A percentile compares a stretch with the other conserved stretches of the same genome.
These are phyloP conservation scores for Ophiocordyceps camponoti-saundersi DNA, from an alignment of 2,329 filamentous ascomycete genomes.

Conservation along the genomic window DNA sequence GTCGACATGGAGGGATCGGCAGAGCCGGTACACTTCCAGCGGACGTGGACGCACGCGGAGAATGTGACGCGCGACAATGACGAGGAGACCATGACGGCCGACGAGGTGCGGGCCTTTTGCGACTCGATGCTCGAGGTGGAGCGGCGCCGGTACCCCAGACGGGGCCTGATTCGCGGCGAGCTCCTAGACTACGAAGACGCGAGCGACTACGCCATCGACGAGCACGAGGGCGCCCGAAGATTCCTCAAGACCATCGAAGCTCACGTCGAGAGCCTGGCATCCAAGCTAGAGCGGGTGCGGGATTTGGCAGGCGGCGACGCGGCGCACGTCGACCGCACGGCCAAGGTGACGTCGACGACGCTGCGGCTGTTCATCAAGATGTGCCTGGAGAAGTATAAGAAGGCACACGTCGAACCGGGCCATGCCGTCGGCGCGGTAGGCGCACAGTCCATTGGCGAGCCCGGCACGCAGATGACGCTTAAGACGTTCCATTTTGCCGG, in stretches of 20 bases:
- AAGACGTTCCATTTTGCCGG: constrained; percentile 99
- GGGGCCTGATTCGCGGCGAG: constrained; percentile 39
- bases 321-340: constrained; percentile 48
- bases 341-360: constrained; percentile 65
- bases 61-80: constrained; percentile 82
- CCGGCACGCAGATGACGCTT: constrained; percentile 96
- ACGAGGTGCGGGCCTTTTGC: constrained; percentile 55
- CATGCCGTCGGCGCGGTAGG: constrained; percentile 98
- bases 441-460: constrained; percentile 96
- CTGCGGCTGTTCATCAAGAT: constrained; percentile 71
- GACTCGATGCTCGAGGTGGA: constrained; percentile 50
- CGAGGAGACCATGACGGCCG: constrained; percentile 55
- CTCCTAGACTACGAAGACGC: constrained; percentile 52
- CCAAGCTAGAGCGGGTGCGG: constrained; percentile 39
- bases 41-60: constrained; percentile 59
- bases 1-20: constrained; percentile 70
- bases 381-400: constrained; percentile 73
- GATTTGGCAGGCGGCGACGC: constrained; percentile 24
- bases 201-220: constrained; percentile 53
- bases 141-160: constrained; percentile 44
- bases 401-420: constrained; percentile 73
- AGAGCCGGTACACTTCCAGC: constrained; percentile 70
- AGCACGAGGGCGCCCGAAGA: constrained; percentile 64
- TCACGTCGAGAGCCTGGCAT: constrained; percentile 48
- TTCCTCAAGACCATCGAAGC: constrained; percentile 67